Percentiles rank a stretch among this genome's conserved stretches.
phyloP scores from a whole-genome alignment of 106 monocot genomes.

The Vanilla planifolia region DNA sequence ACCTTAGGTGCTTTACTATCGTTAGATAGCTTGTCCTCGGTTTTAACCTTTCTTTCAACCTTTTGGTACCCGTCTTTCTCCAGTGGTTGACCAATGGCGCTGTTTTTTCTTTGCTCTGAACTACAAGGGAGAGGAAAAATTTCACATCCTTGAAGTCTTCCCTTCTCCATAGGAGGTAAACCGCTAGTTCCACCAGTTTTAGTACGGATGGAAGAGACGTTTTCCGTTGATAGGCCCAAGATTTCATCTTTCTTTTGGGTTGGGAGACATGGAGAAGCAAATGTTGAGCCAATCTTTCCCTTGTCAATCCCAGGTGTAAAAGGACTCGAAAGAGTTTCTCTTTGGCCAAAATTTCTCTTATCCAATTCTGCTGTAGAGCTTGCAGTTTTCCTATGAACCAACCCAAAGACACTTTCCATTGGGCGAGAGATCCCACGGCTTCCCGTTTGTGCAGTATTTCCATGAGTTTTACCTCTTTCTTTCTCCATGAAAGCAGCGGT shows the following conservation, averaged over 20 bases:
- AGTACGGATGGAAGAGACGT: not conserved
- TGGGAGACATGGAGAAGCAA: not conserved
- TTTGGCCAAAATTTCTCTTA: conserved; percentile 1
- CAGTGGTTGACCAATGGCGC: not conserved
- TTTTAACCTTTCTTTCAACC: conserved; percentile 22
- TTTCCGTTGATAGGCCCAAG: not conserved
- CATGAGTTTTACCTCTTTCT: conserved; percentile 14
- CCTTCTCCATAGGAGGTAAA: not conserved
- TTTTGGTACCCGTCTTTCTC: conserved; percentile 14
- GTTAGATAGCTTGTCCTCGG: conserved; percentile 9
- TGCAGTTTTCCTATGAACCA: conserved; percentile 6
- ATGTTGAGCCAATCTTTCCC: not conserved
- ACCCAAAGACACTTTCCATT: not conserved
- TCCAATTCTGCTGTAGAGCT: not conserved
- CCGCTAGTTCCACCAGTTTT: not conserved
- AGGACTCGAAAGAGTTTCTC: not conserved
- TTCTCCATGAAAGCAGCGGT: conserved; percentile 11
- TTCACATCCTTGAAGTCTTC: conserved; percentile 4
- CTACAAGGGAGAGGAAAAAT: conserved; percentile 1
- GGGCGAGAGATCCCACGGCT: conserved; percentile 12
- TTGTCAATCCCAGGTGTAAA: not conserved
- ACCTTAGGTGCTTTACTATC: conserved; percentile 17
- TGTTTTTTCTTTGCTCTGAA: conserved; percentile 20
- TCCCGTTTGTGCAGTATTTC: conserved; percentile 7
- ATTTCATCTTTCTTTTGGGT: conserved; percentile 3